These are phyloP conservation scores for Puccinellia tenuiflora DNA, from an alignment of 176 grass and related monocot species.

Conservation along the genomic window DNA sequence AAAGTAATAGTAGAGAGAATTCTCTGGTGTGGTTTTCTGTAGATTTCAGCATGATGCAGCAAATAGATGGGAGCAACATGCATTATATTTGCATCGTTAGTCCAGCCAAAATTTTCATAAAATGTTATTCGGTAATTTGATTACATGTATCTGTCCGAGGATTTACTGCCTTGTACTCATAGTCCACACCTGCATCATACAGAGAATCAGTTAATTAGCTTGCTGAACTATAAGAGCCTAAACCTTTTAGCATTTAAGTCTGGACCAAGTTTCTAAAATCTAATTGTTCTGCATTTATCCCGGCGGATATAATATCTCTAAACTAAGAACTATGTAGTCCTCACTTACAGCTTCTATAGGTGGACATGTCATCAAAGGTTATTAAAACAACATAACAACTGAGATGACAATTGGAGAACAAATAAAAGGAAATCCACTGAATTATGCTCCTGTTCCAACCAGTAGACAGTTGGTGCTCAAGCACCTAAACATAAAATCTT, in stretches of 20 bases:
- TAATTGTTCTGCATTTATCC: not conserved
- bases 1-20: too few relatives aligned
- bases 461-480: not conserved
- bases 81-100: not conserved
- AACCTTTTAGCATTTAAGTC: not conserved
- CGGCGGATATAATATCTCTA: not conserved
- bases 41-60: too few relatives aligned
- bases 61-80: not conserved
- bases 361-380: not conserved
- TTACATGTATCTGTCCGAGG: slow-evolving; percentile 59
- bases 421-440: not conserved
- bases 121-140: not conserved
- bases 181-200: slow-evolving; percentile 52
- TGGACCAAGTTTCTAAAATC: not conserved
- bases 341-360: not conserved
- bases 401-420: not conserved
- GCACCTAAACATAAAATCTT: not conserved
- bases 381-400: not conserved
- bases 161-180: slow-evolving; percentile 84
- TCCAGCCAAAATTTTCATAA: not conserved
- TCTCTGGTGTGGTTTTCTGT: too few relatives aligned
- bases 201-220: not conserved
- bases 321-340: not conserved
- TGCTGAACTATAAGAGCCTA: not conserved
- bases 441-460: not conserved